Conservation (phyloP, 225 moss, liverwort and hornwort genomes). For the Marchantia paleacea region DNA sequence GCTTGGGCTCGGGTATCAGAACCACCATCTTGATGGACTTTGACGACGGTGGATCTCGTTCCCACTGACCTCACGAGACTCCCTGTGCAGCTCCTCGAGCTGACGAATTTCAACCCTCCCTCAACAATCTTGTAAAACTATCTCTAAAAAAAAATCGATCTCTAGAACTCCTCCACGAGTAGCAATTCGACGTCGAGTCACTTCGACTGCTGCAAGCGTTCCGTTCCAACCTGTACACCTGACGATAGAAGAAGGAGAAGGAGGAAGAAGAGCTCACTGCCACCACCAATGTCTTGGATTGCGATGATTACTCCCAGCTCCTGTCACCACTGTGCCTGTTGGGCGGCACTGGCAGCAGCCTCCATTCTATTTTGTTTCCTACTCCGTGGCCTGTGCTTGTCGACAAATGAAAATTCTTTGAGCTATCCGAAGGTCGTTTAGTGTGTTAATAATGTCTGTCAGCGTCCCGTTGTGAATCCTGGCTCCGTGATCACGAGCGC, state of each 20-base stretch:
- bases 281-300: too few relatives aligned
- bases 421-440: neutral
- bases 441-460: neutral
- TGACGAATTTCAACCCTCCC: neutral
- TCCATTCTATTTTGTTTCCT: conserved; percentile 3
- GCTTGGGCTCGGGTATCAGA: conserved; percentile 16
- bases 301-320: neutral
- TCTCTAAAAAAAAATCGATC: neutral
- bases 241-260: neutral
- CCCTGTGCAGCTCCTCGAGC: neutral
- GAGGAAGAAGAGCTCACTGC: neutral
- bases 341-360: neutral
- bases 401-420: neutral
- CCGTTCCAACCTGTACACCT: neutral
- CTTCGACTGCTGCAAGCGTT: neutral
- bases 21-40: conserved; percentile 12
- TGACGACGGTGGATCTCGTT: neutral
- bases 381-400: neutral
- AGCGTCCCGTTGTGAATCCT: neutral
- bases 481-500: neutral
- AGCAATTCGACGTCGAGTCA: neutral
- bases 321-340: neutral
- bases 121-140: neutral
- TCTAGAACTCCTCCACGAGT: neutral
- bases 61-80: neutral